Evolutionary conservation across 768 basidiomycete genomes (phyloP).

Genomic region (Neoboletus magnificus): DNA sequence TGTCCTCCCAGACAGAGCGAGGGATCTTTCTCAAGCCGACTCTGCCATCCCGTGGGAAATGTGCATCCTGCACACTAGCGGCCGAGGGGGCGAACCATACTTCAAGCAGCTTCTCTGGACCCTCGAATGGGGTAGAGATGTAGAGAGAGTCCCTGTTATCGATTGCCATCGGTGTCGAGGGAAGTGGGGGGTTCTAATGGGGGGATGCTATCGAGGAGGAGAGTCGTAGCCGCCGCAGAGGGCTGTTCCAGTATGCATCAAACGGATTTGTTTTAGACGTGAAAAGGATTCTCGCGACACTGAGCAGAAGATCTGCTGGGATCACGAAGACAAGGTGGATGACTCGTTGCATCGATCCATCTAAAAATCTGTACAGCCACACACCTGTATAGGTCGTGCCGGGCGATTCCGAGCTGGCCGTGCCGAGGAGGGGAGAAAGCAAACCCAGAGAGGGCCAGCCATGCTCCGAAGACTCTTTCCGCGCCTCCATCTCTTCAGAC

Average conservation of each 20-base stretch:
- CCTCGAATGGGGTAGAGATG: slow-evolving; percentile 70
- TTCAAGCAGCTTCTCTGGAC: slow-evolving; percentile 93
- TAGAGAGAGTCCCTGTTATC: slow-evolving; percentile 23
- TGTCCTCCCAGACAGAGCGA: slow-evolving; percentile 86
- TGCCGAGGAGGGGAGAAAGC: background rate
- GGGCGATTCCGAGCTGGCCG: slow-evolving; percentile 9
- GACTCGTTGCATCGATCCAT: slow-evolving; percentile 6
- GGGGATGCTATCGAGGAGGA: slow-evolving; percentile 48
- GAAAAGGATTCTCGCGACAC: slow-evolving; percentile 13
- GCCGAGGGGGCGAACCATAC: slow-evolving; percentile 92
- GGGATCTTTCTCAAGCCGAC: slow-evolving; percentile 76
- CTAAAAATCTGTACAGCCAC: slow-evolving; percentile 23
- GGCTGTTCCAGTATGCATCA: slow-evolving; percentile 45
- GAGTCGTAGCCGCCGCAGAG: slow-evolving; percentile 35
- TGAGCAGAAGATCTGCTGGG: slow-evolving; percentile 14
- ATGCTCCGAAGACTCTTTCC: slow-evolving; percentile 42
- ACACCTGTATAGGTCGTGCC: slow-evolving; percentile 21
- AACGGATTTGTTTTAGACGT: slow-evolving; percentile 22
- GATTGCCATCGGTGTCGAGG: slow-evolving; percentile 22
- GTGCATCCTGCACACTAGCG: slow-evolving; percentile 50
- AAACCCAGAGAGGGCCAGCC: background rate
- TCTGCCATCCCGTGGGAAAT: slow-evolving; percentile 39
- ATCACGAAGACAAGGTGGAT: slow-evolving; percentile 14
- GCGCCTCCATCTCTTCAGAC: slow-evolving; percentile 46
- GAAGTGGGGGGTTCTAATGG: slow-evolving; percentile 12